phyloP scores from a whole-genome alignment of 805 yeast genomes.

The Lachancea lanzarotensis region DNA sequence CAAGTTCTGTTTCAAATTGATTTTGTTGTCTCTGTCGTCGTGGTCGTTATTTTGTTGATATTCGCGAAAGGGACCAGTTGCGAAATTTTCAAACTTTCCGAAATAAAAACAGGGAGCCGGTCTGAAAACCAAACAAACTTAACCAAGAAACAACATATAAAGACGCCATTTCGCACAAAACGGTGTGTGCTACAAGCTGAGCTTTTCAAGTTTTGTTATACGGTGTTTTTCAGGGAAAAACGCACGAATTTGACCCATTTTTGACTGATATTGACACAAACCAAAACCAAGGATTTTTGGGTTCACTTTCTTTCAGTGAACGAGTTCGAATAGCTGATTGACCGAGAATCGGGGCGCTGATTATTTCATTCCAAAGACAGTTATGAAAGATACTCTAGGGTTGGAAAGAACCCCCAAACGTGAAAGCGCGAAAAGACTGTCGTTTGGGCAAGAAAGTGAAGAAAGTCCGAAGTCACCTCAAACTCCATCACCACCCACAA shows the following conservation, averaged over 20 bases:
- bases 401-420: conserved; percentile 12
- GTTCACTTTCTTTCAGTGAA: neutral
- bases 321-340: neutral
- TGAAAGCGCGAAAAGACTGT: conserved; percentile 12
- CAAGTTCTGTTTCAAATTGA: neutral
- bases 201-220: neutral
- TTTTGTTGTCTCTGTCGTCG: neutral
- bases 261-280: neutral
- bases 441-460: conserved; percentile 11
- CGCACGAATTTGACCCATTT: neutral
- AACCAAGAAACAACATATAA: neutral
- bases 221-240: neutral
- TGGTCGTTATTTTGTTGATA: neutral
- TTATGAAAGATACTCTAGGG: neutral
- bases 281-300: neutral
- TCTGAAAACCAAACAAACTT: neutral
- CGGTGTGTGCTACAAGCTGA: neutral
- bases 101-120: conserved; percentile 9
- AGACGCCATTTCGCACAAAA: neutral
- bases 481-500: conserved; percentile 26
- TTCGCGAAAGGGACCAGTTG: conserved; percentile 6
- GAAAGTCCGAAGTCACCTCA: conserved; percentile 15
- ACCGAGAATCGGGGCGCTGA: neutral
- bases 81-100: conserved; percentile 7
- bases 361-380: too few species aligned